These are phyloP conservation scores for Gossypium australe DNA, from an alignment of 345 rosid genomes.

Conservation along the genomic window DNA sequence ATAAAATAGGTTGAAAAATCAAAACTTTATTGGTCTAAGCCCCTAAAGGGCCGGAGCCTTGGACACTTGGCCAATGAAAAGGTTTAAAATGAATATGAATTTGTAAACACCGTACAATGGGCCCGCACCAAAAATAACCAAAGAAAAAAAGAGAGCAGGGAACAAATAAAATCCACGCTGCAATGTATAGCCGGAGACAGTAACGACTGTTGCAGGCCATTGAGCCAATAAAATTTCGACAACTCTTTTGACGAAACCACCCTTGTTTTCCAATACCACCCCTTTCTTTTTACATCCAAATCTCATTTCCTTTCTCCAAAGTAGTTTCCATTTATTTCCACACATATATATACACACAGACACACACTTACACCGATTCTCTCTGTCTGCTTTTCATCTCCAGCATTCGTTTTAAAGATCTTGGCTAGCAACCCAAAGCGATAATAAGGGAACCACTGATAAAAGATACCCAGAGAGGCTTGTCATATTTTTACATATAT, in stretches of 20 bases:
- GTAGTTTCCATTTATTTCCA: background rate
- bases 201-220: background rate
- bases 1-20: too few relatives aligned
- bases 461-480: background rate
- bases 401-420: background rate
- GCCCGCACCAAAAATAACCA: too few relatives aligned
- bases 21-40: too few relatives aligned
- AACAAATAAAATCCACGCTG: background rate
- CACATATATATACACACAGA: background rate
- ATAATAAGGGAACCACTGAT: background rate
- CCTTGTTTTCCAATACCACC: background rate
- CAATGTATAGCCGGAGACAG: background rate
- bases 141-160: background rate
- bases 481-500: too few relatives aligned
- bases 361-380: background rate
- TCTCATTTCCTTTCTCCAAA: background rate
- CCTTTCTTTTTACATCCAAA: background rate
- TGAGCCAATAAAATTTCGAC: background rate
- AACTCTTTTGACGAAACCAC: constrained; percentile 2
- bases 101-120: too few relatives aligned
- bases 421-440: background rate
- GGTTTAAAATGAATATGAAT: too few relatives aligned
- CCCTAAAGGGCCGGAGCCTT: too few relatives aligned
- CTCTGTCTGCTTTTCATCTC: background rate
- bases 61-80: too few relatives aligned